A percentile compares a stretch with the other conserved stretches of the same genome.
Conservation (phyloP, 2,329 filamentous ascomycete genomes). For the Neopestalotiopsis sp. region DNA sequence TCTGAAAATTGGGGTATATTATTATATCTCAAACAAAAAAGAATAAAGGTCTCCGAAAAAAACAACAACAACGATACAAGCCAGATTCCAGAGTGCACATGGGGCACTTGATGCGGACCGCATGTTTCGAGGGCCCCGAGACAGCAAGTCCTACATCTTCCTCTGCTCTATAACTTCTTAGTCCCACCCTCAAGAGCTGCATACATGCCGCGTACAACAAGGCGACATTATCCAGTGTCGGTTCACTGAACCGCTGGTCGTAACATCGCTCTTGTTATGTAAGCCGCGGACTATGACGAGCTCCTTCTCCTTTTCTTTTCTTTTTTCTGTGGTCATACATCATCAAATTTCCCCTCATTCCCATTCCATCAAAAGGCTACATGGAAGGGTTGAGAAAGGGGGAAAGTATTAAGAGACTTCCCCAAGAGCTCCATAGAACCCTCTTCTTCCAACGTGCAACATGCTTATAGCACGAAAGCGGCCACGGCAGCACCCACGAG, state of each 20-base stretch:
- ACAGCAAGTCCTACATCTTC: no score
- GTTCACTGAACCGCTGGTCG: no score
- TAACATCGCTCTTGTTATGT: neutral
- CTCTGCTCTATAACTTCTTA: no score
- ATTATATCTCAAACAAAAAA: constrained; percentile 21
- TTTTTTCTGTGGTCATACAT: neutral
- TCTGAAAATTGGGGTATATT: constrained; percentile 21
- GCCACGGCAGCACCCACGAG: constrained; percentile 49
- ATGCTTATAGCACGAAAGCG: constrained; percentile 45
- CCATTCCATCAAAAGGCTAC: no score
- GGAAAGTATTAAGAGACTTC: constrained; percentile 1
- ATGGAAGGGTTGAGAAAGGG: neutral
- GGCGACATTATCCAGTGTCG: no score
- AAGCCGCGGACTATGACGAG: neutral
- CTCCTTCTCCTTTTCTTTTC: neutral
- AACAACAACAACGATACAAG: neutral
- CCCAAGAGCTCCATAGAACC: neutral
- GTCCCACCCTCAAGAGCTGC: no score
- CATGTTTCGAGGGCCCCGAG: neutral
- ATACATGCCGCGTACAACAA: no score
- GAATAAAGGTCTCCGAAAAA: neutral
- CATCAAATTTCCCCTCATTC: constrained; percentile 1
- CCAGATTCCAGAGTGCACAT: neutral
- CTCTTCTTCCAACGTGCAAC: neutral
- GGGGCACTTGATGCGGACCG: neutral